Percentiles rank a stretch among this genome's conserved stretches.
These are phyloP conservation scores for Secale cereale DNA, from an alignment of 176 grass and related monocot species.

Conservation along the genomic window DNA sequence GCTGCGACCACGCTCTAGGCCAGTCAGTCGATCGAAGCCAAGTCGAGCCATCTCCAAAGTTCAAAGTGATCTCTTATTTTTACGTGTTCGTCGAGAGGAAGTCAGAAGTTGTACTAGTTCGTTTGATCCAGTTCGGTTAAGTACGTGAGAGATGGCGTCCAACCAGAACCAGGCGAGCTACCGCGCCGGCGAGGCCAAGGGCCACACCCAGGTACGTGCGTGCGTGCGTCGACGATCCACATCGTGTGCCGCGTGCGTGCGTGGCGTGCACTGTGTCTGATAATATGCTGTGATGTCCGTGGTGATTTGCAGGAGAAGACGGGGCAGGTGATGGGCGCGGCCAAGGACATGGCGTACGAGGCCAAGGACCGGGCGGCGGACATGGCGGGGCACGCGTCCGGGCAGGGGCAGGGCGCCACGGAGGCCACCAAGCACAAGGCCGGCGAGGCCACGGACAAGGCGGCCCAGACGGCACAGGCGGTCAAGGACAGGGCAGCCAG, in stretches of 20 bases:
- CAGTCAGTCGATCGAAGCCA: neutral
- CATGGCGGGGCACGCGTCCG: neutral
- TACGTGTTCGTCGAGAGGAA: neutral
- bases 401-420: neutral
- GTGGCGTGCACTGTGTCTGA: neutral
- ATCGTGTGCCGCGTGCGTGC: too few relatives aligned
- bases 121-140: neutral
- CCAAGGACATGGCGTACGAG: constrained; percentile 26
- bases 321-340: neutral
- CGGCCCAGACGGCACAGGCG: neutral
- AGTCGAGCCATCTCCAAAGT: neutral
- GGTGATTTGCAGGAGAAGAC: constrained; percentile 21
- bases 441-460: constrained; percentile 30
- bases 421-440: constrained; percentile 48
- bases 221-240: too few relatives aligned
- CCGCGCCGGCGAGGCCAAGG: constrained; percentile 50
- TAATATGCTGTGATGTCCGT: too few relatives aligned
- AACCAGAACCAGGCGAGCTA: constrained; percentile 26
- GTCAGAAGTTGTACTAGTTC: neutral
- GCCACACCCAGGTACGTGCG: constrained; percentile 23
- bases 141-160: constrained; percentile 31
- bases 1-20: too few relatives aligned
- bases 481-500: constrained; percentile 1
- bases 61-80: neutral
- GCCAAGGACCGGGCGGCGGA: constrained; percentile 16